Base-by-base conservation (phyloP, 768 basidiomycete genomes). In the Dentipellis fragilis region DNA sequence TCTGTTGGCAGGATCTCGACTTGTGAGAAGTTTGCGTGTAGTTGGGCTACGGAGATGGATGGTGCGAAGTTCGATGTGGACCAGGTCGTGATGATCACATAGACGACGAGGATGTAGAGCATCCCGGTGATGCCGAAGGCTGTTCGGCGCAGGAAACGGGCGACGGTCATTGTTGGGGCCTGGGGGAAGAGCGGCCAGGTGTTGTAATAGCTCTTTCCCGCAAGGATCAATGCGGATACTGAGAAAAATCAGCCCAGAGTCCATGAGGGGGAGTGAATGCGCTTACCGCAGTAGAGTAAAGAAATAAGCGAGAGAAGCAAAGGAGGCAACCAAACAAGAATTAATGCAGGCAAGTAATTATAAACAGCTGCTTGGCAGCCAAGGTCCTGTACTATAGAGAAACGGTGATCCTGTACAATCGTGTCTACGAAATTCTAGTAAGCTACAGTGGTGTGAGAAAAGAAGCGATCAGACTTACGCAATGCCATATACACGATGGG, bases 291-390 rank as follows among this genome's bases (percentile, higher is more conserved):
- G 49, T 57, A 62, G n/a, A 57, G 21, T 3, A 51, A 47, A 9
- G 59, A 48, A 12, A 60, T 46, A 10, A 49, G 21, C 23, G 59
- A 62, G 45, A 56, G 49, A 40, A 57, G 49, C 21, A 62, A 54
- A 8, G 61, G 61, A 14, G 59, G 59, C 38, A 58, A n/a, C 61
- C 61, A 62, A 17, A 60, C 61, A 10, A 62, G 38, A 23, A 62
- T 47, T 16, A 62, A 46, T 10, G 51, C 56, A n/a, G 49, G 59
- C 16, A 60, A 29, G 19, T 56, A 62, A 54, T 57, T 35, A 22
- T 60, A 49, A 23, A 62, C 54, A 8, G 59, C 58, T 2, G 56
- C 54, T 48, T 60, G 61, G 54, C 61, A 62, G 59, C 61, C 61
- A 21, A 60, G 22, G 49, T 57, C 52, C 46, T 59, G 39, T 12